Evolutionary conservation across 352 stramenopile genomes (phyloP).

Genomic region (Thraustotheca clavata): DNA sequence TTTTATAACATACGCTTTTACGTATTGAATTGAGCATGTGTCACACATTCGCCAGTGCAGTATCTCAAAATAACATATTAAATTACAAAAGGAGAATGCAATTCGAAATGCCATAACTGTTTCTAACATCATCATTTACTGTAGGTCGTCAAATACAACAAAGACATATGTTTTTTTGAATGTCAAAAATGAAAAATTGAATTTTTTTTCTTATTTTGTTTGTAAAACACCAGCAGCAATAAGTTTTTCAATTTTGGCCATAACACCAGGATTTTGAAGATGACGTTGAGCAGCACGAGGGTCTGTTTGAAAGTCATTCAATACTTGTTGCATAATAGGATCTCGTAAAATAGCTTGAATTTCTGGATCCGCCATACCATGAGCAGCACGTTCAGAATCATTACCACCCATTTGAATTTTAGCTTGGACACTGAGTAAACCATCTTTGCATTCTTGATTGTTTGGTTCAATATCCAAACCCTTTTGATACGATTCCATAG

Average conservation of each 20-base stretch:
- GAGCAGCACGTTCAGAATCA: conserved; percentile 94
- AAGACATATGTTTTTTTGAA: no score
- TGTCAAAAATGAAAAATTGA: no score
- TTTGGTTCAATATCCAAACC: conserved; percentile 91
- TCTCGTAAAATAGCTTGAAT: conserved; percentile 97
- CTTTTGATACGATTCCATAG: conserved; percentile 94
- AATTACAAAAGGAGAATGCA: no score
- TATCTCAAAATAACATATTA: no score
- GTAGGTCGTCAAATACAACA: no score
- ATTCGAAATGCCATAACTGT: no score
- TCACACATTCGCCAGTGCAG: no score
- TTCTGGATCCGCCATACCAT: conserved; percentile 98
- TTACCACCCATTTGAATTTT: conserved; percentile 94
- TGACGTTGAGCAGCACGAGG: conserved; percentile 85
- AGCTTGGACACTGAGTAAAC: conserved; percentile 88
- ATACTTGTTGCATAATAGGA: conserved; percentile 96
- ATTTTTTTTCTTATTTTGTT: conserved; percentile 57
- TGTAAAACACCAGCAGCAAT: conserved; percentile 97
- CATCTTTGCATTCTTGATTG: conserved; percentile 95
- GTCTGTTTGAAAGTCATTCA: conserved; percentile 97
- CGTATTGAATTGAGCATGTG: no score
- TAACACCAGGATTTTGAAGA: conserved; percentile 91
- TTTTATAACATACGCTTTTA: background rate
- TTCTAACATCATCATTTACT: no score
- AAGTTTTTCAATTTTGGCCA: conserved; percentile 98